These are phyloP conservation scores for Annulohypoxylon bovei DNA, from an alignment of 495 filamentous ascomycete species.

Conservation along the genomic window DNA sequence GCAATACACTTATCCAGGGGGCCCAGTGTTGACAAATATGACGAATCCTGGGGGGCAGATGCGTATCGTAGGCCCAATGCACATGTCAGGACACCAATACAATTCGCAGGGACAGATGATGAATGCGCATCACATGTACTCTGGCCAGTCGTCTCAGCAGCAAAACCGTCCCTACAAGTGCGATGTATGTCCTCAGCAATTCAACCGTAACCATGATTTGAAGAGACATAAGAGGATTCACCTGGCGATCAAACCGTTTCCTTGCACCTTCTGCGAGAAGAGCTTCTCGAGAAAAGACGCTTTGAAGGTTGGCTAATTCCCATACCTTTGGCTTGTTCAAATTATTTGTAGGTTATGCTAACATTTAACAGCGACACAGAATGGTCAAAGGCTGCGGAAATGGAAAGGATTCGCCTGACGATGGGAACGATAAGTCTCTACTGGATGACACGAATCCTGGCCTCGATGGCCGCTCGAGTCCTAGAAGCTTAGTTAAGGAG, in stretches of 20 bases:
- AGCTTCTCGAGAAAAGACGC: slow-evolving; percentile 97
- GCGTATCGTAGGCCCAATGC: slow-evolving; percentile 71
- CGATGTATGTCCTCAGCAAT: slow-evolving; percentile 88
- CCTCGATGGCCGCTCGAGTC: slow-evolving; percentile 9
- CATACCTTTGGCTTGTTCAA: background rate
- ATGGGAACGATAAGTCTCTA: slow-evolving; percentile 23
- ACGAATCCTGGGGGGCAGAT: slow-evolving; percentile 77
- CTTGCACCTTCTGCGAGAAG: slow-evolving; percentile 92
- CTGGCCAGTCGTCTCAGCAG: slow-evolving; percentile 57
- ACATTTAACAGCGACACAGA: slow-evolving; percentile 76
- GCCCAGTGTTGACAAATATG: slow-evolving; percentile 76
- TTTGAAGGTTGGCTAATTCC: slow-evolving; percentile 74
- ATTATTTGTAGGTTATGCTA: slow-evolving; percentile 7
- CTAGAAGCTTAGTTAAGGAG: slow-evolving; percentile 27
- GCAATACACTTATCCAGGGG: slow-evolving; percentile 55
- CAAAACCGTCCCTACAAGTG: slow-evolving; percentile 93
- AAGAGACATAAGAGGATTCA: slow-evolving; percentile 97
- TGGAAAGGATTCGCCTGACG: slow-evolving; percentile 49
- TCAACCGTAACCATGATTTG: slow-evolving; percentile 96
- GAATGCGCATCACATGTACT: slow-evolving; percentile 65
- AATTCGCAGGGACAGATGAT: slow-evolving; percentile 65
- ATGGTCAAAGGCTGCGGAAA: slow-evolving; percentile 93
- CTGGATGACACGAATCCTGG: slow-evolving; percentile 33
- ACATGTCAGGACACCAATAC: slow-evolving; percentile 47
- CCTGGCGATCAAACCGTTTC: slow-evolving; percentile 93